A percentile compares a stretch with the other conserved stretches of the same genome.
Conservation (phyloP, 2,329 filamentous ascomycete species). For the Periglandula ipomoeae region DNA sequence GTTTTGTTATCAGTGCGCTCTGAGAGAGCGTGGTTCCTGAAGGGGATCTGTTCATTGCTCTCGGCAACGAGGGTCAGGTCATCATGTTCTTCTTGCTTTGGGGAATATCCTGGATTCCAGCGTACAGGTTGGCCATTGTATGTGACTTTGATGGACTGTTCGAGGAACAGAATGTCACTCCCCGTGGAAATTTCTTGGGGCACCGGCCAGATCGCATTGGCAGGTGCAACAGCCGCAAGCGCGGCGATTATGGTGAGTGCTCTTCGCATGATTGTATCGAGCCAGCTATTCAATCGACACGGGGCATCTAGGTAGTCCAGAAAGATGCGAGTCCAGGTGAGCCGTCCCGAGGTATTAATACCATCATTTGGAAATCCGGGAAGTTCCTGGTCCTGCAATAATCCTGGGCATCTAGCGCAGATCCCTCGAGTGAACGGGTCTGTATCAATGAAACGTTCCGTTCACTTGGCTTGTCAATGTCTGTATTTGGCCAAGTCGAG, state of each 20-base stretch:
- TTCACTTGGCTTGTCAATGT: no score
- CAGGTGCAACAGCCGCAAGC: constrained; percentile 28
- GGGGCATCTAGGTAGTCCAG: no score
- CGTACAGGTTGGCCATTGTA: constrained; percentile 40
- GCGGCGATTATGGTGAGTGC: constrained; percentile 26
- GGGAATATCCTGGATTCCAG: constrained; percentile 13
- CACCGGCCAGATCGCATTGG: constrained; percentile 48
- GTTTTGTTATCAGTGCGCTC: constrained; percentile 30
- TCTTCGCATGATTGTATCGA: background rate
- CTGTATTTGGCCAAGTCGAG: no score
- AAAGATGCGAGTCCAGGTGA: no score
- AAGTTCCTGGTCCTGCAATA: no score
- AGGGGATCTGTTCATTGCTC: background rate
- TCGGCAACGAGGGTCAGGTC: background rate
- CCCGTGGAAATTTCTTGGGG: constrained; percentile 43
- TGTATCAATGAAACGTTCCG: no score
- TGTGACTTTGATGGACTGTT: constrained; percentile 40
- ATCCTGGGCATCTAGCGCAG: no score
- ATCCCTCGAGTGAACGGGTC: no score
- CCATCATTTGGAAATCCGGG: no score
- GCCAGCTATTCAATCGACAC: no score
- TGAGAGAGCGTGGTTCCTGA: background rate
- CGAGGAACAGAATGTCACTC: constrained; percentile 43
- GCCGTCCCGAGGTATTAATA: no score
- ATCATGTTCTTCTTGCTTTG: constrained; percentile 17